Evolutionary conservation across 768 basidiomycete species (phyloP).

Genomic region (Mycena indigotica): DNA sequence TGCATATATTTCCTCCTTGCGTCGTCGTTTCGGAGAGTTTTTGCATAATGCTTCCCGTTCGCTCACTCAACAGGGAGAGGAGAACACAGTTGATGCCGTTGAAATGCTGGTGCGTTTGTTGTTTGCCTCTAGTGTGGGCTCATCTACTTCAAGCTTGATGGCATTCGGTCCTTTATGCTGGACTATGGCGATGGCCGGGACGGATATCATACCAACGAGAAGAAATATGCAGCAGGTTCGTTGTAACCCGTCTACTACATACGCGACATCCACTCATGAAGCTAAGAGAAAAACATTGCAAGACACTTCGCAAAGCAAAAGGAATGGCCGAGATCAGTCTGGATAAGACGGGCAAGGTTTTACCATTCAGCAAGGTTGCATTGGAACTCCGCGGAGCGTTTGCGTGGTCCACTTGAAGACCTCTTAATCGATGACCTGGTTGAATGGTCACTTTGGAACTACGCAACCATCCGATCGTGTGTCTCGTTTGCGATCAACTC

Average conservation of each 20-base stretch:
- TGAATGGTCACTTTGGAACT: slow-evolving; percentile 80
- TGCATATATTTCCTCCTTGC: slow-evolving; percentile 58
- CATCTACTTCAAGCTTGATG: slow-evolving; percentile 50
- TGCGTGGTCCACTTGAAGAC: slow-evolving; percentile 60
- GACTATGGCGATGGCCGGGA: slow-evolving; percentile 77
- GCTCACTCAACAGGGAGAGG: slow-evolving; percentile 72
- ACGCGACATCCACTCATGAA: slow-evolving; percentile 29
- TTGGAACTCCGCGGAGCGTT: slow-evolving; percentile 76
- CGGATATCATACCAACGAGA: slow-evolving; percentile 19
- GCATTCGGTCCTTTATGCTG: slow-evolving; percentile 70
- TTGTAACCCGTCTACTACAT: slow-evolving; percentile 12
- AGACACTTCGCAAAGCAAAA: slow-evolving; percentile 72
- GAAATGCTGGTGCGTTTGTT: slow-evolving; percentile 59
- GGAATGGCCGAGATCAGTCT: slow-evolving; percentile 74
- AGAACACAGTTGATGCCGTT: slow-evolving; percentile 81
- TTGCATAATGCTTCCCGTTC: slow-evolving; percentile 71
- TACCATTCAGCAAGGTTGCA: slow-evolving; percentile 68
- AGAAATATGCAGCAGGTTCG: slow-evolving; percentile 18
- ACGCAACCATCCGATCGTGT: slow-evolving; percentile 57
- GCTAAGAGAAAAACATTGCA: slow-evolving; percentile 64
- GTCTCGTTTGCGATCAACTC: no score
- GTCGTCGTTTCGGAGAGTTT: slow-evolving; percentile 65
- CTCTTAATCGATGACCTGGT: slow-evolving; percentile 68
- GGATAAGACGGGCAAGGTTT: no score
- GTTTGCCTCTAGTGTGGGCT: background rate